These are phyloP conservation scores for Saccharomyces hybrid DNA, from an alignment of 1,139 yeast species.

Conservation along the genomic window DNA sequence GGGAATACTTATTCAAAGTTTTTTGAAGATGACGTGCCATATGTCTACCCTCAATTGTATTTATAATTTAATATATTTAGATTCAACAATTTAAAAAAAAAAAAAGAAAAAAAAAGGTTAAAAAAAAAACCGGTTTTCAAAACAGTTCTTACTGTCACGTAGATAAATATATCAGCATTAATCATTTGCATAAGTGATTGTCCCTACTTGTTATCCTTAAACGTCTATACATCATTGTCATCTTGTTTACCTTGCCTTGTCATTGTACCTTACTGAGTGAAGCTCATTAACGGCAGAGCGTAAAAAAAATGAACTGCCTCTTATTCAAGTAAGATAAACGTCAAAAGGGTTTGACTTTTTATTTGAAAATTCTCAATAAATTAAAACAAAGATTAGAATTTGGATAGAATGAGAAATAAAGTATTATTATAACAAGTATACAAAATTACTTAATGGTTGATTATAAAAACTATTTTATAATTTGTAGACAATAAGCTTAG, in stretches of 20 bases:
- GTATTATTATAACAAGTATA: conserved; percentile 3
- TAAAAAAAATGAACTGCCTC: neutral
- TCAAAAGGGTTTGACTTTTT: neutral
- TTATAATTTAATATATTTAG: conserved; percentile 4
- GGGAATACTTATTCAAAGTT: neutral
- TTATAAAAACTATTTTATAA: conserved; percentile 3
- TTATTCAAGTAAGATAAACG: neutral
- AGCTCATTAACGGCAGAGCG: neutral
- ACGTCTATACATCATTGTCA: too few species aligned
- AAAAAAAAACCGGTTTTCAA: neutral
- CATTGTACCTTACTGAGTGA: neutral
- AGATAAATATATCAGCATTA: neutral
- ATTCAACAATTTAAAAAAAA: conserved; percentile 5
- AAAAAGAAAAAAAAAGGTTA: conserved; percentile 10
- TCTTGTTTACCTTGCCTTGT: neutral
- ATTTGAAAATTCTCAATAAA: neutral
- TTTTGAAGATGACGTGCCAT: neutral
- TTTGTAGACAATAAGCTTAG: conserved; percentile 23
- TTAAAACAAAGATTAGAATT: neutral
- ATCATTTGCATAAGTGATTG: conserved; percentile 12
- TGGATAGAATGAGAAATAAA: neutral
- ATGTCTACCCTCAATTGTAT: neutral
- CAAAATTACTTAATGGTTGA: conserved; percentile 6
- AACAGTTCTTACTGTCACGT: neutral
- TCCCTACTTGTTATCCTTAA: neutral